Evolutionary conservation across 768 basidiomycete genomes (phyloP).

Genomic region (Punctularia strigosozonata): DNA sequence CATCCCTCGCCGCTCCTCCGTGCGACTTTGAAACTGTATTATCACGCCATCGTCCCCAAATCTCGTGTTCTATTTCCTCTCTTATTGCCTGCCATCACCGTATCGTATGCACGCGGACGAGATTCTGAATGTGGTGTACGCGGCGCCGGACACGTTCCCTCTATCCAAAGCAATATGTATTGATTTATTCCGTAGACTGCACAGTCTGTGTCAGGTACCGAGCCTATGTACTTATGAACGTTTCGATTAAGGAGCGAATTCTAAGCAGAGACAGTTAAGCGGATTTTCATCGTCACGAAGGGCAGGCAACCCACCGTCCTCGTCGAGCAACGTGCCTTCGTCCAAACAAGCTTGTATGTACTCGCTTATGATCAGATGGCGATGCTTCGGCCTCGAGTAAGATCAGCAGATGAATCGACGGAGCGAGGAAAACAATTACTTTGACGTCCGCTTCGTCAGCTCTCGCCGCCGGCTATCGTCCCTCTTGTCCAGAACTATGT

Average conservation of each 20-base stretch:
- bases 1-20: no score
- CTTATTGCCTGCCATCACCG: no score
- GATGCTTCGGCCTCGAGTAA: slow-evolving; percentile 57
- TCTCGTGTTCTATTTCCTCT: no score
- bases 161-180: no score
- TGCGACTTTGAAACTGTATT: no score
- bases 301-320: slow-evolving; percentile 57
- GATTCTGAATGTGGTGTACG: no score
- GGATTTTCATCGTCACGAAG: not conserved
- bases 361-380: slow-evolving; percentile 66
- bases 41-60: no score
- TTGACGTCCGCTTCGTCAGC: slow-evolving; percentile 58
- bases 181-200: no score
- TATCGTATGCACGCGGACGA: no score
- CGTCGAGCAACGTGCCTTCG: slow-evolving; percentile 74
- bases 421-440: slow-evolving; percentile 31
- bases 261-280: not conserved
- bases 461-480: slow-evolving; percentile 64
- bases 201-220: no score
- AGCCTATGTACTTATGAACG: no score
- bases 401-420: slow-evolving; percentile 6
- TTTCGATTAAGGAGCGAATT: slow-evolving; percentile 6
- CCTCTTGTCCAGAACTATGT: slow-evolving; percentile 75
- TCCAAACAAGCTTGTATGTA: slow-evolving; percentile 72
- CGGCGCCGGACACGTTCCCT: no score